These are phyloP conservation scores for Boletus rex-veris DNA, from an alignment of 768 basidiomycete species.

Conservation along the genomic window DNA sequence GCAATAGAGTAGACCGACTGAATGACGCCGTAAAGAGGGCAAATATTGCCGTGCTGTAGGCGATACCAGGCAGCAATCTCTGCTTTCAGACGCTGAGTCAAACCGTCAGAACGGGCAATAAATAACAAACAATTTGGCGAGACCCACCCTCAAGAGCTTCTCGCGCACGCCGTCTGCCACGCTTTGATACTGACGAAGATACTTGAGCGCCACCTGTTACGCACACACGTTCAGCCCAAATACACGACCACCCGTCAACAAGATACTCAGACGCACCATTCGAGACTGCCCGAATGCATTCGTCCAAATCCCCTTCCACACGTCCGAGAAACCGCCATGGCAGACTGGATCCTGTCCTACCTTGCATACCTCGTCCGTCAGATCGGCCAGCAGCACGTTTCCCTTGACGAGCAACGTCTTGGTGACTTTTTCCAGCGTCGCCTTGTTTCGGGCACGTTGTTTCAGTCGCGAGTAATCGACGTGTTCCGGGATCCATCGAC, in stretches of 20 bases:
- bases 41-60: constrained; percentile 53
- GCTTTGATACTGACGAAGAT: constrained; percentile 43
- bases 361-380: constrained; percentile 52
- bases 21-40: constrained; percentile 52
- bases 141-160: constrained; percentile 46
- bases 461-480: constrained; percentile 54
- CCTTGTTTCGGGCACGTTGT: constrained; percentile 56
- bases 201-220: constrained; percentile 54
- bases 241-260: too few relatives aligned
- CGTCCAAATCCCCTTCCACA: constrained; percentile 57
- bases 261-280: constrained; percentile 12
- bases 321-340: constrained; percentile 57
- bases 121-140: neutral
- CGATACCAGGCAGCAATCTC: constrained; percentile 59
- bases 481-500: constrained; percentile 51
- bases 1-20: constrained; percentile 45
- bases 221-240: neutral
- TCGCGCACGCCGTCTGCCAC: constrained; percentile 51
- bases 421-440: constrained; percentile 49
- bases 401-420: constrained; percentile 54
- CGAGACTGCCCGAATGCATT: constrained; percentile 39
- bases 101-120: neutral
- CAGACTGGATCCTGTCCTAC: constrained; percentile 47
- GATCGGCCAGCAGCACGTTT: constrained; percentile 45
- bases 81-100: constrained; percentile 48